Percentiles rank a stretch among this genome's conserved stretches.
These are phyloP conservation scores for Saccharomycopsis fermentans DNA, from an alignment of 805 yeast species.

Conservation along the genomic window DNA sequence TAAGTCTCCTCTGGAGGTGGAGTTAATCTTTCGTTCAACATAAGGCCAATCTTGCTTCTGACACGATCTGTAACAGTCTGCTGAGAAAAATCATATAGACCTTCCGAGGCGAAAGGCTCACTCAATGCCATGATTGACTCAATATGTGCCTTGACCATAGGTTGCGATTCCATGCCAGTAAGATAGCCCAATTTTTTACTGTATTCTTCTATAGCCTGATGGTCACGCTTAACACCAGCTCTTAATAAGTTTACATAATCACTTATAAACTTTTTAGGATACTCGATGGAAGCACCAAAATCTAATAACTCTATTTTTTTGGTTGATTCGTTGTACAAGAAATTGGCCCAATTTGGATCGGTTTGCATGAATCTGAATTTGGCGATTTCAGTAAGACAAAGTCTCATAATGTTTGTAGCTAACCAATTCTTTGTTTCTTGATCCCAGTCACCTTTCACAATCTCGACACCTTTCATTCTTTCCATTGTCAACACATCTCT, in stretches of 20 bases:
- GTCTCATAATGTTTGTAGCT: slow-evolving; percentile 75
- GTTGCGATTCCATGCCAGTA: slow-evolving; percentile 80
- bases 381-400: slow-evolving; percentile 79
- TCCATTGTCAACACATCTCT: slow-evolving; percentile 86
- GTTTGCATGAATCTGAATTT: slow-evolving; percentile 90
- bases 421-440: slow-evolving; percentile 74
- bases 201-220: slow-evolving; percentile 49
- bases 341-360: slow-evolving; percentile 99
- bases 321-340: slow-evolving; percentile 66
- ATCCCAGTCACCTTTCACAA: slow-evolving; percentile 63
- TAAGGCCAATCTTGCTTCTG: slow-evolving; percentile 72
- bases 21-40: slow-evolving; percentile 83
- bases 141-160: slow-evolving; percentile 86
- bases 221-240: slow-evolving; percentile 63
- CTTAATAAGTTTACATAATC: slow-evolving; percentile 64
- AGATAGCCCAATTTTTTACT: slow-evolving; percentile 75
- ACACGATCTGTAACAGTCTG: slow-evolving; percentile 95
- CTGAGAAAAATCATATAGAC: slow-evolving; percentile 58
- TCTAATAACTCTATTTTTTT: slow-evolving; percentile 76
- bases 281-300: slow-evolving; percentile 91
- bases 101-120: slow-evolving; percentile 69
- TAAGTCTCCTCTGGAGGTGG: slow-evolving; percentile 99
- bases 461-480: slow-evolving; percentile 71
- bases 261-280: slow-evolving; percentile 51
- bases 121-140: slow-evolving; percentile 86